A percentile compares a stretch with the other conserved stretches of the same genome.
Conservation (phyloP, 208 protist genomes). For the Crithidia brevicula region DNA sequence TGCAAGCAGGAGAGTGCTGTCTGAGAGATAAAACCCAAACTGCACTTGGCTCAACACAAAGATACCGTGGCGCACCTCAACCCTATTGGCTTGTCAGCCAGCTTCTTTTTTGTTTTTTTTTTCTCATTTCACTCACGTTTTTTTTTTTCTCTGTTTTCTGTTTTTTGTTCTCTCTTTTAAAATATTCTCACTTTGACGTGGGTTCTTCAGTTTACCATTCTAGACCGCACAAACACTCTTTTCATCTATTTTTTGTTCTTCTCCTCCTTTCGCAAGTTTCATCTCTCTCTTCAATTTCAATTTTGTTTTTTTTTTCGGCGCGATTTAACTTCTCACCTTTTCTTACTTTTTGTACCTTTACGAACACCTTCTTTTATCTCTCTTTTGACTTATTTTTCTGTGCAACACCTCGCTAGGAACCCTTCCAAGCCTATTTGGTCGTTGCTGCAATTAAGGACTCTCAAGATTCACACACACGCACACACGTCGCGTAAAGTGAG, state of each 20-base stretch:
- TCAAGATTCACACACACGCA: background rate
- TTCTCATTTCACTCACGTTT: constrained; percentile 7
- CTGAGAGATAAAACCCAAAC: no score
- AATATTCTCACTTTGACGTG: no score
- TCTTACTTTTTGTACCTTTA: constrained; percentile 24
- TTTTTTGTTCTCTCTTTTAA: constrained; percentile 14
- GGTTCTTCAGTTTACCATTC: no score
- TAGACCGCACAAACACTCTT: no score
- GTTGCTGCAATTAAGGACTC: no score
- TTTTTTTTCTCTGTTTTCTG: constrained; percentile 20
- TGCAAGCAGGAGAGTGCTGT: no score
- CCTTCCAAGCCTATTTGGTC: no score
- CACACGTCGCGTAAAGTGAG: background rate
- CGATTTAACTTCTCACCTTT: background rate
- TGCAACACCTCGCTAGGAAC: no score
- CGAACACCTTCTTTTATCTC: no score
- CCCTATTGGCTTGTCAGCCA: constrained; percentile 21
- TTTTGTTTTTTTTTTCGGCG: background rate
- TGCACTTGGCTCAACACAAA: background rate
- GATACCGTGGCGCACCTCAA: background rate
- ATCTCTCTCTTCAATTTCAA: background rate
- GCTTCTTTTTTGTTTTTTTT: constrained; percentile 26
- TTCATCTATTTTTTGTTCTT: constrained; percentile 19
- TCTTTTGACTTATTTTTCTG: constrained; percentile 18
- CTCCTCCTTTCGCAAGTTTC: constrained; percentile 18